Percentiles rank a stretch among this genome's conserved stretches.
phyloP scores from a whole-genome alignment of 23 red algal species.

The Porphyridium purpureum region DNA sequence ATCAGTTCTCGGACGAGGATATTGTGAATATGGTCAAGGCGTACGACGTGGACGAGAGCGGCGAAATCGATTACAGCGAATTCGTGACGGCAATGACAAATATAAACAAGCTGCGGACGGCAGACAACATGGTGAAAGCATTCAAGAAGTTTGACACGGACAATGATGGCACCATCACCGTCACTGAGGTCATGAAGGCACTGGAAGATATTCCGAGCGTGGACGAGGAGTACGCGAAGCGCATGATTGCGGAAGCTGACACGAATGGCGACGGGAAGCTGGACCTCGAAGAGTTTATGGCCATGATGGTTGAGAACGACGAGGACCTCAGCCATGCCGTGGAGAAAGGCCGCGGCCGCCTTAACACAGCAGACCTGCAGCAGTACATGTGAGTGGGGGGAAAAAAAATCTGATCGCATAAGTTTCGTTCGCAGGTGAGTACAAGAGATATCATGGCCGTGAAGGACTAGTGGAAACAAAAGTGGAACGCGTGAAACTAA shows the following conservation, averaged over 20 bases:
- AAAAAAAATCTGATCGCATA: too few species aligned
- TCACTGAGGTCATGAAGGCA: not conserved
- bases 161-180: not conserved
- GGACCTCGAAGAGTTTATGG: not conserved
- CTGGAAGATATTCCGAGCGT: not conserved
- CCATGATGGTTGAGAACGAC: not conserved
- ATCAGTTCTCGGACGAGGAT: not conserved
- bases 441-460: too few species aligned
- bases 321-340: too few species aligned
- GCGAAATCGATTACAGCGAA: not conserved
- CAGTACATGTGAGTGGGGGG: too few species aligned
- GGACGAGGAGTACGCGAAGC: not conserved
- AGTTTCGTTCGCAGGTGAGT: too few species aligned
- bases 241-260: not conserved
- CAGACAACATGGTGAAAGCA: not conserved
- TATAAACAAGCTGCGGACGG: not conserved
- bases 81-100: not conserved
- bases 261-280: not conserved
- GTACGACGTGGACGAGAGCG: not conserved
- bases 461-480: too few species aligned
- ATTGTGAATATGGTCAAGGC: not conserved
- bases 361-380: too few species aligned
- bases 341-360: too few species aligned
- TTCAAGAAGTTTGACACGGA: slow-evolving; percentile 2
- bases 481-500: too few species aligned